Evolutionary conservation across 805 yeast genomes (phyloP).

Genomic region (Schwanniomyces yamadae): DNA sequence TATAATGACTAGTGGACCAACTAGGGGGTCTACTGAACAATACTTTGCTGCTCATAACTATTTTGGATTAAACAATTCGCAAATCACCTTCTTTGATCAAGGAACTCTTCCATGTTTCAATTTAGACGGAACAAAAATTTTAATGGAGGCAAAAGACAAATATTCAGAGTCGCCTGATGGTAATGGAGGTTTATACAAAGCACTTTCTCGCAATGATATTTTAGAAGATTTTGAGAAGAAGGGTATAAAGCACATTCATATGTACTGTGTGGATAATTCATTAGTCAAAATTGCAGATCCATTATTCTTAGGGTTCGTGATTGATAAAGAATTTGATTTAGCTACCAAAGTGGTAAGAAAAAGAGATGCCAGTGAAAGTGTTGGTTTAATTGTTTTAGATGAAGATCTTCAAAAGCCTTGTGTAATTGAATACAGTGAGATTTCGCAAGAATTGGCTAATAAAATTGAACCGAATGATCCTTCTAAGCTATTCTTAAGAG

Average conservation of each 20-base stretch:
- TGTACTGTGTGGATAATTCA: constrained; percentile 96
- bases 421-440: constrained; percentile 94
- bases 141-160: constrained; percentile 53
- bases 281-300: constrained; percentile 95
- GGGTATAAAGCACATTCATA: constrained; percentile 86
- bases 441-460: constrained; percentile 69
- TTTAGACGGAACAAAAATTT: constrained; percentile 64
- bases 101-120: constrained; percentile 92
- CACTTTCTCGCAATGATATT: constrained; percentile 62
- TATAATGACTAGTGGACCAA: constrained; percentile 93
- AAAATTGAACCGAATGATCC: constrained; percentile 56
- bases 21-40: constrained; percentile 68
- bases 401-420: constrained; percentile 61
- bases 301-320: constrained; percentile 80
- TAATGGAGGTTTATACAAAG: constrained; percentile 94
- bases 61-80: constrained; percentile 65
- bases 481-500: constrained; percentile 66
- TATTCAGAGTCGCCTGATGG: constrained; percentile 94
- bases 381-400: constrained; percentile 85
- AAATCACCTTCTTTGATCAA: constrained; percentile 84
- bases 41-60: constrained; percentile 61
- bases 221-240: constrained; percentile 63
- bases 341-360: constrained; percentile 96
- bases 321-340: constrained; percentile 60
- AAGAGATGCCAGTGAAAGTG: constrained; percentile 81